phyloP scores from a whole-genome alignment of 345 rosid species.

The Erodium maritimum region DNA sequence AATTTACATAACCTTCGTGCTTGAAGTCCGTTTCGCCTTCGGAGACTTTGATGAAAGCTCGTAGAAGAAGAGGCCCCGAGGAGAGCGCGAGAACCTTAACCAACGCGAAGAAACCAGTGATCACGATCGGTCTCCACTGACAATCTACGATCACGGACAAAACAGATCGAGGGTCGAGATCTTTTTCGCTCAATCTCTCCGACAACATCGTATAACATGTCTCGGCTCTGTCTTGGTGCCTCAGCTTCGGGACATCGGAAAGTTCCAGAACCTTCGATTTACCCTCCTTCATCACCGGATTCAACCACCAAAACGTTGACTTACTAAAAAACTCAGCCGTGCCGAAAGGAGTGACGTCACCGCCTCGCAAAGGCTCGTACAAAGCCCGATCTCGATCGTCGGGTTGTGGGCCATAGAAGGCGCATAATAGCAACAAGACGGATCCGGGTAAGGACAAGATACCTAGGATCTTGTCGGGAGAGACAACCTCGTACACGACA shows the following conservation, averaged over 20 bases:
- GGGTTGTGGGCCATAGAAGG: neutral
- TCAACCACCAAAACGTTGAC: constrained; percentile 12
- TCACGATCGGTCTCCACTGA: constrained; percentile 28
- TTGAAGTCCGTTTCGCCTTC: constrained; percentile 19
- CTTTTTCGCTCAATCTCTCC: neutral
- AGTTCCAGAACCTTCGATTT: constrained; percentile 11
- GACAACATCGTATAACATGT: constrained; percentile 13
- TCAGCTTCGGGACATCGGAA: constrained; percentile 20
- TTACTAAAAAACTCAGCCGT: neutral
- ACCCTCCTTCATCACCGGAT: constrained; percentile 17
- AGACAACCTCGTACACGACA: neutral
- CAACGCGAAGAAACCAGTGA: constrained; percentile 19
- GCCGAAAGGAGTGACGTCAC: neutral
- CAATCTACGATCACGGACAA: constrained; percentile 19
- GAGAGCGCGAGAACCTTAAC: constrained; percentile 15
- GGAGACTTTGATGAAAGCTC: constrained; percentile 38
- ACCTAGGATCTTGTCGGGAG: neutral
- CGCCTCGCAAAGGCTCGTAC: neutral
- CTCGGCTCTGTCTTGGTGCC: constrained; percentile 14
- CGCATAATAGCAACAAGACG: neutral
- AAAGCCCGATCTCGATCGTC: neutral
- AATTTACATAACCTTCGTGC: constrained; percentile 42
- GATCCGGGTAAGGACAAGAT: neutral
- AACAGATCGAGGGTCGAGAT: constrained; percentile 9
- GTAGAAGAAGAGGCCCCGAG: constrained; percentile 19